phyloP scores from a whole-genome alignment of 1,284 basidiomycete species.

The Leccinum huronense region DNA sequence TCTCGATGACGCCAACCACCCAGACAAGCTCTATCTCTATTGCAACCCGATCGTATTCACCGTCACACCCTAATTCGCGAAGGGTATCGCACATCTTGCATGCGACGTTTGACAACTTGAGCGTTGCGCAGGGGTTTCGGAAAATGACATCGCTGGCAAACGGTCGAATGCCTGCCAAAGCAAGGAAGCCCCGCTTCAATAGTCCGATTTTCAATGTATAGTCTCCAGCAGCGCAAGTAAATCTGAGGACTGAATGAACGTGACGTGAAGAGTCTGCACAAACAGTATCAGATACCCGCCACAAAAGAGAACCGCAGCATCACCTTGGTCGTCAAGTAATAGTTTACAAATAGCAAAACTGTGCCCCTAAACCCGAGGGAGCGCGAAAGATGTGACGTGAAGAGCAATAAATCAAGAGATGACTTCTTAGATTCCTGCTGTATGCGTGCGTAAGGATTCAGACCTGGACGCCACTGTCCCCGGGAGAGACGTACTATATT shows the following conservation, averaged over 20 bases:
- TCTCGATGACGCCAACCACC: conserved; percentile 69
- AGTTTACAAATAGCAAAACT: conserved; percentile 77
- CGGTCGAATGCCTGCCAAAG: conserved; percentile 85
- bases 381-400: conserved; percentile 88
- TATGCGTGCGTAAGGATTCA: neutral
- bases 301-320: neutral
- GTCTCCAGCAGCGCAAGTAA: conserved; percentile 81
- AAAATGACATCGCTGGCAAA: conserved; percentile 84
- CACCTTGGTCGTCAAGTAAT: conserved; percentile 73
- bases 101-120: conserved; percentile 85
- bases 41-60: conserved; percentile 81
- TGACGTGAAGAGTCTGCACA: no score
- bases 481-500: conserved; percentile 66
- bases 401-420: conserved; percentile 87
- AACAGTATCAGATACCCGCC: neutral
- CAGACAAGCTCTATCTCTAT: conserved; percentile 89
- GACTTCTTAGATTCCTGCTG: conserved; percentile 74
- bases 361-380: conserved; percentile 84
- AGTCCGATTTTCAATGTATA: conserved; percentile 84
- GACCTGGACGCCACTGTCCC: conserved; percentile 12
- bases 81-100: conserved; percentile 89
- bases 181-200: conserved; percentile 86
- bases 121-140: conserved; percentile 90
- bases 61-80: conserved; percentile 82
- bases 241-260: conserved; percentile 55